Conservation (phyloP, 1,284 basidiomycete genomes). For the Cryptococcus amylolentus region DNA sequence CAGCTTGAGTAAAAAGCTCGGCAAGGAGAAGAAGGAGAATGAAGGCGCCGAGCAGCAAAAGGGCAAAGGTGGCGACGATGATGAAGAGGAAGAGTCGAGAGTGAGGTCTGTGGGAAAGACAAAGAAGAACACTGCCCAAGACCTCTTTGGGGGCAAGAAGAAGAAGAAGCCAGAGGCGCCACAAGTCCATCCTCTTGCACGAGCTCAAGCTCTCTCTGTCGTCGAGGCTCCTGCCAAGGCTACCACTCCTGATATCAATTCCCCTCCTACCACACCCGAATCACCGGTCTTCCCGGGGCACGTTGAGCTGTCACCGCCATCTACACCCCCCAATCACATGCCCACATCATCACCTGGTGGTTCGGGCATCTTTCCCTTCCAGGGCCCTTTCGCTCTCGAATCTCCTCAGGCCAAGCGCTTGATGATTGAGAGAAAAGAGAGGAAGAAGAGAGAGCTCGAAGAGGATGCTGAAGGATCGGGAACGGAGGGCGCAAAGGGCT, state of each 20-base stretch:
- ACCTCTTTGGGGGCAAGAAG: slow-evolving; percentile 30
- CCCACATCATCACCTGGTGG: slow-evolving; percentile 15
- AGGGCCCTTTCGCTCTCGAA: slow-evolving; percentile 17
- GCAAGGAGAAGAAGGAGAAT: slow-evolving; percentile 10
- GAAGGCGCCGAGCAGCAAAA: slow-evolving; percentile 9
- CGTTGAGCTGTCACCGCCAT: background rate
- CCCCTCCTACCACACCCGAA: too few species aligned
- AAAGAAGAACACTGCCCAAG: slow-evolving; percentile 11
- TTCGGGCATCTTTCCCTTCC: slow-evolving; percentile 24
- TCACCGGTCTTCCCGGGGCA: too few species aligned
- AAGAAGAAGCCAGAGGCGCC: slow-evolving; percentile 7
- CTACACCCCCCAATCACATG: background rate
- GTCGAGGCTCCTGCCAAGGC: background rate
- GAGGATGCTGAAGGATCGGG: slow-evolving; percentile 2
- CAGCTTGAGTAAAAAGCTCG: slow-evolving; percentile 13
- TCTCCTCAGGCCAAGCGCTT: slow-evolving; percentile 11
- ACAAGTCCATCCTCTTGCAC: slow-evolving; percentile 1
- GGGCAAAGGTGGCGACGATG: slow-evolving; percentile 14
- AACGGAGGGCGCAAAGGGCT: background rate
- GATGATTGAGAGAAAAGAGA: background rate
- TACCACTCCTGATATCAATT: background rate
- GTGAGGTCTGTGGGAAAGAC: slow-evolving; percentile 17
- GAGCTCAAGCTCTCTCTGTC: background rate
- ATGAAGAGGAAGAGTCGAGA: slow-evolving; percentile 27
- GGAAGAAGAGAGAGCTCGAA: slow-evolving; percentile 2